phyloP scores from a whole-genome alignment of 169 alveolate species.

The Eimeria acervulina region DNA sequence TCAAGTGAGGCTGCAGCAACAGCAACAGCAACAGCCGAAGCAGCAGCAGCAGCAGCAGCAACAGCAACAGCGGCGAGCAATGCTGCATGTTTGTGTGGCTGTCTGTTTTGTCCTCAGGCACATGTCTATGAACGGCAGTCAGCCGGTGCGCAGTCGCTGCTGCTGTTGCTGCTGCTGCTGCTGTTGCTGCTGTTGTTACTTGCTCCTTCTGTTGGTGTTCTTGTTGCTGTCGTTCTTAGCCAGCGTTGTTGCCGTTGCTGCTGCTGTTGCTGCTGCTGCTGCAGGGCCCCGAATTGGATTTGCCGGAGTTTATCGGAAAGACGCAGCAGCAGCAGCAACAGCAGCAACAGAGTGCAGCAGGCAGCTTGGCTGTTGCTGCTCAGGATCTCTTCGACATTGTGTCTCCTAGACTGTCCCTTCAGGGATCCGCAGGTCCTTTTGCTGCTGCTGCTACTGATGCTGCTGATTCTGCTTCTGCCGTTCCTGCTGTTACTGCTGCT shows the following conservation, averaged over 20 bases:
- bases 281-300: neutral
- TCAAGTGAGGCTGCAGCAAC: conserved; percentile 43
- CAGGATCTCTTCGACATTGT: conserved; percentile 44
- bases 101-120: neutral
- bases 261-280: neutral
- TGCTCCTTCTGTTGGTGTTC: neutral
- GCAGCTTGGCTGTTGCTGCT: conserved; percentile 69
- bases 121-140: conserved; percentile 50
- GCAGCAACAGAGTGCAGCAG: neutral
- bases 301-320: neutral
- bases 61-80: neutral
- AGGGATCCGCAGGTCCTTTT: conserved; percentile 7
- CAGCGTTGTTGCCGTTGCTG: conserved; percentile 6
- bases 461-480: neutral
- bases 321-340: neutral
- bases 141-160: neutral
- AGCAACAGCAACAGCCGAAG: conserved; percentile 31
- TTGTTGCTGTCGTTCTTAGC: neutral
- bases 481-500: neutral
- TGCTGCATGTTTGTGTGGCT: neutral
- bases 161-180: conserved; percentile 10
- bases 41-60: conserved; percentile 9
- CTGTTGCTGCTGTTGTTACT: too few species aligned
- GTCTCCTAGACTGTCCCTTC: conserved; percentile 33
- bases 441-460: conserved; percentile 55